A percentile compares a stretch with the other conserved stretches of the same genome.
These are phyloP conservation scores for Isatis tinctoria DNA, from an alignment of 345 rosid genomes.

Conservation along the genomic window DNA sequence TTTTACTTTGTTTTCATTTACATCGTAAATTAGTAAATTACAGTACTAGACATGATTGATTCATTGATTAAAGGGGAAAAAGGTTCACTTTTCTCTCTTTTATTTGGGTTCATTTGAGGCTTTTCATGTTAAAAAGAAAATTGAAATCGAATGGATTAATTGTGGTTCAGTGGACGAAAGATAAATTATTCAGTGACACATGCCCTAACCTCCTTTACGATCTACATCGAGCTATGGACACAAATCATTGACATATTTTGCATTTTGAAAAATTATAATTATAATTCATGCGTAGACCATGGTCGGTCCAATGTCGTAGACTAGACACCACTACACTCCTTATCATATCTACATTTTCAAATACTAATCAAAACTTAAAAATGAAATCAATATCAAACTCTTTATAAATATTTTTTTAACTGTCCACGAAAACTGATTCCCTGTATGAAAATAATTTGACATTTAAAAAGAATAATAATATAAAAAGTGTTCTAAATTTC, in stretches of 20 bases:
- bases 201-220: constrained; percentile 35
- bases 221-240: constrained; percentile 34
- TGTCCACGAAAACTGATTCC: too few species aligned
- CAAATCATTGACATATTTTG: constrained; percentile 31
- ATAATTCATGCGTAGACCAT: constrained; percentile 29
- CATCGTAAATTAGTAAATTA: neutral
- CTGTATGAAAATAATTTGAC: too few species aligned
- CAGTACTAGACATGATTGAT: constrained; percentile 10
- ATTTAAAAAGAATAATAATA: too few species aligned
- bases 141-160: neutral
- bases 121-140: neutral
- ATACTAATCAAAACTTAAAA: neutral
- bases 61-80: constrained; percentile 18
- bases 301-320: constrained; percentile 37
- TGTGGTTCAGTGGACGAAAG: neutral
- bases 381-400: neutral
- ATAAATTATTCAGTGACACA: constrained; percentile 18
- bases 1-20: neutral
- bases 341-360: constrained; percentile 13
- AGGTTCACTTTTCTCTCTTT: neutral
- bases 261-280: neutral
- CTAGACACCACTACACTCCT: constrained; percentile 33
- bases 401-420: too few species aligned
- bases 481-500: too few species aligned
- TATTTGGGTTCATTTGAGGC: constrained; percentile 1